These are phyloP conservation scores for Cubamyces sp. DNA, from an alignment of 768 basidiomycete genomes.

Conservation along the genomic window DNA sequence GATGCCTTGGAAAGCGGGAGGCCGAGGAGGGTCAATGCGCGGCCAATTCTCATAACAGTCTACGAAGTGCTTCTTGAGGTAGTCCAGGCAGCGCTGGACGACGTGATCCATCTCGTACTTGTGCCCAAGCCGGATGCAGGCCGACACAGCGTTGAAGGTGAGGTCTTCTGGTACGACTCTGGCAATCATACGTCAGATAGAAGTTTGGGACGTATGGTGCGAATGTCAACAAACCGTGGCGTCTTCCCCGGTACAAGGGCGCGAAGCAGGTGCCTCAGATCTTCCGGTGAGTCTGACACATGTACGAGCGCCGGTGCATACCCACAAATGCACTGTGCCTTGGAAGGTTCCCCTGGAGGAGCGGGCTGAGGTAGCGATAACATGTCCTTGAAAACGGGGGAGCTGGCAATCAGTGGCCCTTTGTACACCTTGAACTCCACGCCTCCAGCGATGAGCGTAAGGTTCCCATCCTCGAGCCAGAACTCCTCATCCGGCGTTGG, in stretches of 20 bases:
- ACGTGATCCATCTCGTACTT: slow-evolving; percentile 19
- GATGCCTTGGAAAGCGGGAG: neutral
- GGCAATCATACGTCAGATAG: neutral
- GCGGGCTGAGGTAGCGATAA: slow-evolving; percentile 25
- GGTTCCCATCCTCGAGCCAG: slow-evolving; percentile 36
- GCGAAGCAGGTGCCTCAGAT: slow-evolving; percentile 5
- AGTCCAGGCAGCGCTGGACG: slow-evolving; percentile 7
- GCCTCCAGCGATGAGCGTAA: slow-evolving; percentile 32
- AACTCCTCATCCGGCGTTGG: slow-evolving; percentile 23
- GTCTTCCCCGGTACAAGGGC: neutral
- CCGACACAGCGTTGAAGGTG: slow-evolving; percentile 5
- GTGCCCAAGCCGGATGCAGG: slow-evolving; percentile 16
- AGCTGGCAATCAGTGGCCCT: slow-evolving; percentile 27
- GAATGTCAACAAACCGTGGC: neutral
- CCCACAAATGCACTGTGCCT: neutral
- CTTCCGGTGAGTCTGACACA: slow-evolving; percentile 10
- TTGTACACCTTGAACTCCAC: slow-evolving; percentile 31
- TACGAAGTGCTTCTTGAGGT: slow-evolving; percentile 7
- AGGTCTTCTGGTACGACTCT: neutral
- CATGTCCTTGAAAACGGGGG: slow-evolving; percentile 35
- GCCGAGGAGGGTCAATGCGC: neutral
- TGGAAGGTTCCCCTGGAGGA: neutral
- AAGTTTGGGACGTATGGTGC: neutral
- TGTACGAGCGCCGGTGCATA: slow-evolving; percentile 1
- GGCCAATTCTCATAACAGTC: slow-evolving; percentile 4